Conservation (phyloP, 2,329 filamentous ascomycete genomes). For the Exserohilum turcica region DNA sequence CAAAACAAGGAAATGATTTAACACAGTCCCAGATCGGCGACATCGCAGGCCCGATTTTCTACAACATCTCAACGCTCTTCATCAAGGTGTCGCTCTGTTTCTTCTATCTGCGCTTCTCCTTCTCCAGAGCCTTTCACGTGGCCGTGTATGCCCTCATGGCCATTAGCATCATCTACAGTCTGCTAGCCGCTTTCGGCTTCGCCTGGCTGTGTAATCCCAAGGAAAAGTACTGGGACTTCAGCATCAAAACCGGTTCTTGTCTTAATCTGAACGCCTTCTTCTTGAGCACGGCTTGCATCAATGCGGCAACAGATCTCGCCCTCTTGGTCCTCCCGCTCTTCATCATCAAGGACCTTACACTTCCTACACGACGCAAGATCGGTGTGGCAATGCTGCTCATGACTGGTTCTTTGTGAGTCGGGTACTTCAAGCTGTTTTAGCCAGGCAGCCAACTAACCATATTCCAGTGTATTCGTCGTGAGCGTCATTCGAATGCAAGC, state of each 20-base stretch:
- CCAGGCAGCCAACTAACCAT: background rate
- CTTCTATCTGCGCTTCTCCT: slow-evolving; percentile 22
- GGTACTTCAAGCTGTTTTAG: background rate
- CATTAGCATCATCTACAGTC: slow-evolving; percentile 19
- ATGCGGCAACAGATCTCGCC: slow-evolving; percentile 17
- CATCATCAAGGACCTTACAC: slow-evolving; percentile 25
- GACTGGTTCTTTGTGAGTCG: slow-evolving; percentile 24
- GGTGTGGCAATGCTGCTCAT: slow-evolving; percentile 20
- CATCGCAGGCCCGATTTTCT: slow-evolving; percentile 22
- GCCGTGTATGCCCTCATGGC: slow-evolving; percentile 16
- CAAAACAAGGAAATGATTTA: background rate
- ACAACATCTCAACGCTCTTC: slow-evolving; percentile 19
- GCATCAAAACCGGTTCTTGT: slow-evolving; percentile 16
- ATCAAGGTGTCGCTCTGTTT: slow-evolving; percentile 21
- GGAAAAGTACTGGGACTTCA: slow-evolving; percentile 24
- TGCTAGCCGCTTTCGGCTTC: slow-evolving; percentile 20
- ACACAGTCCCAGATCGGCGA: slow-evolving; percentile 16
- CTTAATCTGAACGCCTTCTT: slow-evolving; percentile 20
- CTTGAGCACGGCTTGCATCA: slow-evolving; percentile 20
- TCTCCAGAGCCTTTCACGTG: slow-evolving; percentile 11
- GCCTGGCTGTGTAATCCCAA: slow-evolving; percentile 23
- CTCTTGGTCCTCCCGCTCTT: slow-evolving; percentile 25
- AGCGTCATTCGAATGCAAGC: slow-evolving; percentile 21
- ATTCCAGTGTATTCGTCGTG: slow-evolving; percentile 18
- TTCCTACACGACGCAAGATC: slow-evolving; percentile 21